phyloP scores from a whole-genome alignment of 2,329 filamentous ascomycete genomes.

The Phialocephala sp. region DNA sequence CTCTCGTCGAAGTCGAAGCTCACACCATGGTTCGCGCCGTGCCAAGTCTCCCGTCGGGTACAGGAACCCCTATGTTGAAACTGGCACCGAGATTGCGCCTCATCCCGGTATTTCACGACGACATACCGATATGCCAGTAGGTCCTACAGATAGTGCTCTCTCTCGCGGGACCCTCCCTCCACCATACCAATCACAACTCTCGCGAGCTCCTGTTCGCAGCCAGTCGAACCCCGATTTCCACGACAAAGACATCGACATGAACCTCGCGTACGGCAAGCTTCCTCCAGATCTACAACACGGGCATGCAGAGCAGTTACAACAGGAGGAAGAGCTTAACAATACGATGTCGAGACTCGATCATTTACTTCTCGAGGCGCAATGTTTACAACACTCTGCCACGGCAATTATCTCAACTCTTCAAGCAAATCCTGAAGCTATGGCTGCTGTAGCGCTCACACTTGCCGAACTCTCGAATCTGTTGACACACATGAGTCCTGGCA shows the following conservation, averaged over 20 bases:
- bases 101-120: conserved; percentile 32
- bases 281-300: conserved; percentile 65
- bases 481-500: conserved; percentile 82
- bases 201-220: conserved; percentile 18
- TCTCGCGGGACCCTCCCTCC: conserved; percentile 30
- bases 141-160: conserved; percentile 19
- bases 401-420: conserved; percentile 82
- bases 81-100: conserved; percentile 25
- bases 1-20: conserved; percentile 34
- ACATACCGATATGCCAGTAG: conserved; percentile 36
- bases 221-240: conserved; percentile 39
- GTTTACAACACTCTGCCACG: conserved; percentile 82
- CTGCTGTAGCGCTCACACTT: conserved; percentile 89
- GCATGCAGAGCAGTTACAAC: conserved; percentile 27
- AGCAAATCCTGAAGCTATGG: conserved; percentile 87
- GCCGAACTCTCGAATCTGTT: conserved; percentile 87
- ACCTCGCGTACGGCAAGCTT: conserved; percentile 87
- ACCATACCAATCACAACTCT: conserved; percentile 30
- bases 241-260: conserved; percentile 75
- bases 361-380: conserved; percentile 86
- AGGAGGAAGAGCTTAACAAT: conserved; percentile 64
- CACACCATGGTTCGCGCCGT: conserved; percentile 32
- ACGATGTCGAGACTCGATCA: conserved; percentile 78
- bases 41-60: conserved; percentile 28
- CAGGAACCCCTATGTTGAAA: conserved; percentile 34